Base-by-base conservation (phyloP, 23 red algal genomes). In the Pyropia haitanensis region DNA sequence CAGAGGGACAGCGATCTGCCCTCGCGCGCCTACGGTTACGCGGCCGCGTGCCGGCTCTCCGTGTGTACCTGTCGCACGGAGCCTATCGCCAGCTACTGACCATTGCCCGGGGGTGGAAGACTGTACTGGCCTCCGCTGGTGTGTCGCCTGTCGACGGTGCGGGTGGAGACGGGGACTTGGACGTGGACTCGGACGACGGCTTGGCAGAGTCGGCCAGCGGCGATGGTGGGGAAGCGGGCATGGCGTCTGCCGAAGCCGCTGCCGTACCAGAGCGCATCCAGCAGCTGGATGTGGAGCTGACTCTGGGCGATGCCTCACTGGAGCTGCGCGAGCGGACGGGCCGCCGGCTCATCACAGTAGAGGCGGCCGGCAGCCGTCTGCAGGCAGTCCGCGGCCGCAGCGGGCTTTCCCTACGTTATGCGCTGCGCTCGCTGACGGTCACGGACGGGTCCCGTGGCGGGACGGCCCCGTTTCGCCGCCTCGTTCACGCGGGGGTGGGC, bases 381-480 rank as follows among this genome's bases (percentile, higher is more conserved):
- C 67, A 77, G 26, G 23, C 76, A 44, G 57, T 61, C 64, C 63
- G 64, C 56, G 33, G 70, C 25, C 14, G 52, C 19, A 72, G 68
- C 24, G 44, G 67, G 14, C 32, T 76, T 29, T 63, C 75, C 48
- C 70, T 87, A 55, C 63, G 71, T 34, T 87, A 69, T 51, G 52
- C 71, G 28, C 56, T 87, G 51, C 67, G 63, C 26, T 63, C 60
- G 4, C 76, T 87, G 24, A 62, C 58, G 23, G 65, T 87, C 49
- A 61, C 70, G 16, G 81, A 87, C 53, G 81, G 81, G 15, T 76
- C 71, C 63, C 61, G 81, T 7, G 81, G 81, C 24, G 81, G 71
- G 5, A 87, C 81, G 1, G 81, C 81, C 2, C 81, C 81, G 5
- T 87, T 76, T 63, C 71, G 81, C 5, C 68, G 63, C 10, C 61